Conservation (phyloP, 1,284 basidiomycete genomes). For the Lentinus polychrous region DNA sequence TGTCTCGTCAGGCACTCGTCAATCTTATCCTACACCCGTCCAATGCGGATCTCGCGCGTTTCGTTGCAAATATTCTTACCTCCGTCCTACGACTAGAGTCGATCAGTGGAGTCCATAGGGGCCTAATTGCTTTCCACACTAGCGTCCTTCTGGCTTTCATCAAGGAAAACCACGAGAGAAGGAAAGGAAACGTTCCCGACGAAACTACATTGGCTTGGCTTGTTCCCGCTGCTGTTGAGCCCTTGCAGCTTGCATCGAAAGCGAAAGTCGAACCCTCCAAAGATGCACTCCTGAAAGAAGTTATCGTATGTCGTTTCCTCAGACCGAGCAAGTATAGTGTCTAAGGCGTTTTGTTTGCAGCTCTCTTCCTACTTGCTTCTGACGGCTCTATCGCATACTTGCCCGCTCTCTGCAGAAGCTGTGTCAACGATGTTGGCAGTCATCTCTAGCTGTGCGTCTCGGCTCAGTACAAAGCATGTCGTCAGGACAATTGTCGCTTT, state of each 20-base stretch:
- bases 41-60: slow-evolving; percentile 68
- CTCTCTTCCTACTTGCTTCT: slow-evolving; percentile 71
- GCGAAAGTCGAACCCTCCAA: slow-evolving; percentile 13
- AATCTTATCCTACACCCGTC: slow-evolving; percentile 58
- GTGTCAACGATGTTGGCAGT: slow-evolving; percentile 49
- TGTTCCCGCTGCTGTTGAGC: slow-evolving; percentile 54
- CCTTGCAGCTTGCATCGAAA: slow-evolving; percentile 34
- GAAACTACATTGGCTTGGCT: slow-evolving; percentile 58
- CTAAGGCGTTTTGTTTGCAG: slow-evolving; percentile 26
- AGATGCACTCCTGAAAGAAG: slow-evolving; percentile 34
- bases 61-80: slow-evolving; percentile 61
- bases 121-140: slow-evolving; percentile 81
- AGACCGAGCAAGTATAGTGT: not conserved
- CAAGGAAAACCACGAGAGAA: slow-evolving; percentile 15
- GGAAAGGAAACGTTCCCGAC: slow-evolving; percentile 45
- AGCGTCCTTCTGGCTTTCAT: slow-evolving; percentile 80
- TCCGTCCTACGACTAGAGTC: slow-evolving; percentile 44
- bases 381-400: slow-evolving; percentile 59
- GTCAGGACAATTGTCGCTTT: slow-evolving; percentile 54
- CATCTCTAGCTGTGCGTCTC: slow-evolving; percentile 45
- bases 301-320: slow-evolving; percentile 37
- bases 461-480: slow-evolving; percentile 45
- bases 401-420: slow-evolving; percentile 46
- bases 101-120: slow-evolving; percentile 49
- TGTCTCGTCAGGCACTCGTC: slow-evolving; percentile 65